A percentile compares a stretch with the other conserved stretches of the same genome.
These are phyloP conservation scores for Geotrichum cucujoidarum DNA, from an alignment of 1,139 yeast species.

Conservation along the genomic window DNA sequence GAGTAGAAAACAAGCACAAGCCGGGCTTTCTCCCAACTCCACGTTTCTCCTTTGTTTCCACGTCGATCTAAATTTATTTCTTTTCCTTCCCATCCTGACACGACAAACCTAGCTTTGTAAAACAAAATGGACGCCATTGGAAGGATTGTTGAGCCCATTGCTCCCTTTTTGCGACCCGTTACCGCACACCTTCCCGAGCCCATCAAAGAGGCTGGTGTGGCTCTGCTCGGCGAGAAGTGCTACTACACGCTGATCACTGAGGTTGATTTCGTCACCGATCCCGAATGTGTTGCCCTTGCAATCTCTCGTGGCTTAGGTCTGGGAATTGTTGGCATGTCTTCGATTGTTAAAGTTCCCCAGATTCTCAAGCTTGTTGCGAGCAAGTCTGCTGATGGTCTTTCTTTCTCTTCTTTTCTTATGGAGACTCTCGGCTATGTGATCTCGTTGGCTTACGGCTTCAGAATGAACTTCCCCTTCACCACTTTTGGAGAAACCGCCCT, in stretches of 20 bases:
- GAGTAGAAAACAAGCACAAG: not conserved
- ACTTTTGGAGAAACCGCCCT: slow-evolving; percentile 44
- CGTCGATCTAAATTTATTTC: not conserved
- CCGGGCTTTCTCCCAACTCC: not conserved
- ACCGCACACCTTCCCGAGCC: slow-evolving; percentile 28
- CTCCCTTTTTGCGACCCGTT: slow-evolving; percentile 25
- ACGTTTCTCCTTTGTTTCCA: slow-evolving; percentile 5
- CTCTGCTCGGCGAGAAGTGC: slow-evolving; percentile 26
- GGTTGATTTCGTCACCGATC: slow-evolving; percentile 30
- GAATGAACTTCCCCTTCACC: slow-evolving; percentile 40
- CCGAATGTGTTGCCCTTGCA: slow-evolving; percentile 32
- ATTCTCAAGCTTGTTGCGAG: slow-evolving; percentile 34
- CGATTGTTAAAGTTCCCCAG: slow-evolving; percentile 41
- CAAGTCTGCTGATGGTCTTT: slow-evolving; percentile 37
- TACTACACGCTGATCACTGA: slow-evolving; percentile 25
- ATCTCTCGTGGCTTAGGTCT: slow-evolving; percentile 36
- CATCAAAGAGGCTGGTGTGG: slow-evolving; percentile 22
- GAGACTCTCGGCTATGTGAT: slow-evolving; percentile 41
- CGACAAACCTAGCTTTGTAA: too few relatives aligned
- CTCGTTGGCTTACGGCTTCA: slow-evolving; percentile 41
- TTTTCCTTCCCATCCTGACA: not conserved
- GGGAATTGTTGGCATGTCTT: slow-evolving; percentile 37
- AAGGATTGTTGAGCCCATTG: slow-evolving; percentile 24
- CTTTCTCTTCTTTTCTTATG: slow-evolving; percentile 36
- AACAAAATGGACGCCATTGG: slow-evolving; percentile 28